Base-by-base conservation (phyloP, 306 rosid species). In the Dalbergia cultrata region DNA sequence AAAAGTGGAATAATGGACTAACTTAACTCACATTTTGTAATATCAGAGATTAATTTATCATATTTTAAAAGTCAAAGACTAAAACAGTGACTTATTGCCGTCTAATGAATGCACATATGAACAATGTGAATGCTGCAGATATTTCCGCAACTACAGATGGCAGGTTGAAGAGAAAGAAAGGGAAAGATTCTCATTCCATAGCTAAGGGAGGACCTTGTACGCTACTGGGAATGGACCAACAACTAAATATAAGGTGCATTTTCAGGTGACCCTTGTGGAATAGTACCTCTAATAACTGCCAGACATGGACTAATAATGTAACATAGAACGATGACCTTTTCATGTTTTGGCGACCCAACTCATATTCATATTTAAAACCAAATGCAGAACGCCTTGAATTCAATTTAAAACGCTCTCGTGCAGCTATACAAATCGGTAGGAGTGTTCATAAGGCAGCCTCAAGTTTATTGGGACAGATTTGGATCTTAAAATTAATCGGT, bases 181-280 rank as follows among this genome's bases (percentile, higher is more conserved):
- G 18, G 14, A 47, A 19, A 68, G 56, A 10, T 3, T 41, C 31
- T 18, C 11, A n/a, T 41, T 45, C 16, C 21, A 1, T 47, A 19
- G 75, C 16, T 11, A 56, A 19, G 37, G 26, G 50, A 67, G 60
- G 65, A 68, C 61, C 64, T 59, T 44, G 54, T 44, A 79, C 16
- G 18, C 64, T 57, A 53, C 19, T 35, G 41, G 35, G 18, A 81
- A 44, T 43, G 75, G 69, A 54, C 76, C 75, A 39, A 34, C 17
- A 50, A 63, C 9, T 19, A 7, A 7, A 26, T 26, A 26, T 26
- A 26, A 1, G 19, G 9, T 50, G 31, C 45, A 22, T 22, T 54
- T 67, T 26, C 68, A 78, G 75, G 68, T 54, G 58, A 66, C 50
- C 73, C 44, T 39, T 53, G 9, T 14, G 68, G 76, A 44, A 14